Percentiles rank a stretch among this genome's conserved stretches.
phyloP scores from a whole-genome alignment of 768 basidiomycete genomes.

The Termitomyces sp. region DNA sequence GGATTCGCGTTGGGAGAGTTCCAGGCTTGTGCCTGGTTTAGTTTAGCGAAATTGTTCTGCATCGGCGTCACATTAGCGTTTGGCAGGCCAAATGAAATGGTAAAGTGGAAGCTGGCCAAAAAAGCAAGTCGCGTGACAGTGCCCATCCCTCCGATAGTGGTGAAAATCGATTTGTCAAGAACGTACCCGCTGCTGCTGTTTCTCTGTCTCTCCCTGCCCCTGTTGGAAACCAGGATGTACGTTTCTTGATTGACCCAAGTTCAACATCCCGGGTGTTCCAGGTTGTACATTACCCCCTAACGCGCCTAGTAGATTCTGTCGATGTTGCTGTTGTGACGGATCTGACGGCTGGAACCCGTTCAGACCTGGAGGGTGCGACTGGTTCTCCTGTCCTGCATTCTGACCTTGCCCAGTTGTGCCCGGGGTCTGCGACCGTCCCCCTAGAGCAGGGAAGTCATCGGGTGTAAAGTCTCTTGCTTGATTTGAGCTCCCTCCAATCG shows the following conservation, averaged over 20 bases:
- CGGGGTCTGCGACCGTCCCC: conserved; percentile 50
- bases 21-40: conserved; percentile 63
- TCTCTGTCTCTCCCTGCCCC: conserved; percentile 62
- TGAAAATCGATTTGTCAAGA: conserved; percentile 11
- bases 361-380: conserved; percentile 69
- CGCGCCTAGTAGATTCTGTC: conserved; percentile 51
- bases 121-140: conserved; percentile 9
- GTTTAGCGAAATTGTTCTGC: conserved; percentile 59
- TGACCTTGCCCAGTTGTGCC: conserved; percentile 30
- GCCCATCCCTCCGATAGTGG: not conserved
- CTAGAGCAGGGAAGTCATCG: conserved; percentile 86
- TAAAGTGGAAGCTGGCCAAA: conserved; percentile 2
- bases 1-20: conserved; percentile 50
- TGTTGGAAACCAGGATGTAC: conserved; percentile 49
- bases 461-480: conserved; percentile 71
- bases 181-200: conserved; percentile 59
- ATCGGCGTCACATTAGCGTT: conserved; percentile 14
- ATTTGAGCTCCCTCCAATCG: conserved; percentile 28
- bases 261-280: conserved; percentile 65
- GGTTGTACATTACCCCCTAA: conserved; percentile 33
- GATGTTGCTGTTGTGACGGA: conserved; percentile 37
- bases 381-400: conserved; percentile 31
- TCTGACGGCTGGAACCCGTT: conserved; percentile 57
- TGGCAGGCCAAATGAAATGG: conserved; percentile 5
- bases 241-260: conserved; percentile 42